phyloP scores from a whole-genome alignment of 306 rosid species.

The Dicorynia guianensis region DNA sequence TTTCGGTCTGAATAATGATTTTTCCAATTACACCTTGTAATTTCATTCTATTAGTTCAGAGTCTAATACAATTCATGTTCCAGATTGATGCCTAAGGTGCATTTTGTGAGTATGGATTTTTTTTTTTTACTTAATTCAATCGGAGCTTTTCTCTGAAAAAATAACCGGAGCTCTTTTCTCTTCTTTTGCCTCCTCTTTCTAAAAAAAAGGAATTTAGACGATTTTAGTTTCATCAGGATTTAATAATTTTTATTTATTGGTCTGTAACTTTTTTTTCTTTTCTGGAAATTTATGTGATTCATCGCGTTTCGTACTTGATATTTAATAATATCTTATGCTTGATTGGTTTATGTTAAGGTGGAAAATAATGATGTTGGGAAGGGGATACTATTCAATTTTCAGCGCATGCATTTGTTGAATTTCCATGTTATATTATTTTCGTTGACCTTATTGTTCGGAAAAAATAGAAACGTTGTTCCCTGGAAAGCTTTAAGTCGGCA shows the following conservation, averaged over 20 bases:
- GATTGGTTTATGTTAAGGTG: conserved; percentile 19
- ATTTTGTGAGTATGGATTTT: not conserved
- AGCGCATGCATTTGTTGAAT: conserved; percentile 40
- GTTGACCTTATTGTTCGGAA: conserved; percentile 24
- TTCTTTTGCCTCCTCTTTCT: not conserved
- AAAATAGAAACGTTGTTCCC: not conserved
- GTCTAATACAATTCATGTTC: conserved; percentile 10
- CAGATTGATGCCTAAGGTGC: conserved; percentile 7
- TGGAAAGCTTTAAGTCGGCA: conserved; percentile 9
- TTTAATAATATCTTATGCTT: not conserved
- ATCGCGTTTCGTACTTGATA: not conserved
- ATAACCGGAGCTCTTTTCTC: not conserved
- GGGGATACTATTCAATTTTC: conserved; percentile 39
- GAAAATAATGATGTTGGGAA: conserved; percentile 16
- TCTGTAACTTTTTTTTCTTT: not conserved
- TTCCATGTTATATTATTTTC: not conserved
- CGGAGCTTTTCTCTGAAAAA: not conserved
- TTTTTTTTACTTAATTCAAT: not conserved
- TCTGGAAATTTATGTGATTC: not conserved
- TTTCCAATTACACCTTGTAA: not conserved
- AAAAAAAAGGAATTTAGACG: not conserved
- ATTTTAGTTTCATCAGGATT: not conserved
- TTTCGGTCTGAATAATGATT: not conserved
- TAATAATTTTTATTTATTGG: not conserved
- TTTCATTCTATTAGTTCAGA: not conserved